Base-by-base conservation (phyloP, 495 filamentous ascomycete species). In the Penicillium fimorum region DNA sequence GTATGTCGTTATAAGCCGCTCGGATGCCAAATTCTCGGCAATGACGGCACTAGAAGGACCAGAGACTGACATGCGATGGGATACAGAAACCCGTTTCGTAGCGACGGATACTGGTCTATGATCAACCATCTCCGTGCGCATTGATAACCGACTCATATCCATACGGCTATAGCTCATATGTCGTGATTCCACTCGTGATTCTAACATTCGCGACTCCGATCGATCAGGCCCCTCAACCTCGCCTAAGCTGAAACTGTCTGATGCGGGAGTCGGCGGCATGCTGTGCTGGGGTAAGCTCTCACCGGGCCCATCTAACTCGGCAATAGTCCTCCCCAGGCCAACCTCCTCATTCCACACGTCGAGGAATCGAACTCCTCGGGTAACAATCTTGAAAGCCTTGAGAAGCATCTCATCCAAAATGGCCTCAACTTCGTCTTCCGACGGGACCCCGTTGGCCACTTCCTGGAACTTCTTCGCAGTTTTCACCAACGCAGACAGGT, bases 311-410 rank as follows among this genome's bases (percentile, higher is more conserved):
- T 79, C 76, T 59, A 88, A 78, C 61, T 87, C 84, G 20, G 80
- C 77, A 44, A 87, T 81, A 25, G 85, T 85, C 55, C 81, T 76
- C 71, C 83, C 83, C 41, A 87, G 68, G 43, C 82, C 77, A 30
- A 86, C 82, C 53, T 91, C 88, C 53, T 93, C 85, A 24, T 90
- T 85, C 79, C 91, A 88, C 5, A 92, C 79, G 64, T 99, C 95
- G n/a, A 97, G 78, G 67, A 99, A 97, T 56, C 85, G 82, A 49
- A 97, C 91, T 35, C 89, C 90, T 55, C 92, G 87, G 53, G 85
- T 91, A n/a, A 95, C 89, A 55, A 97, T 90, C 63, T 89, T 93
- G 76, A 95, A 97, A 0, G 91, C 92, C 67, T 92, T 92, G 47
- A 96, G 73, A 11, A 97, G 85, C 84, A 97, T 89, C 68, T 96